Evolutionary conservation across 2,329 filamentous ascomycete species (phyloP), one percentile per base, ranked within the genome.

Genomic region (Aplosporella prunicola): DNA sequence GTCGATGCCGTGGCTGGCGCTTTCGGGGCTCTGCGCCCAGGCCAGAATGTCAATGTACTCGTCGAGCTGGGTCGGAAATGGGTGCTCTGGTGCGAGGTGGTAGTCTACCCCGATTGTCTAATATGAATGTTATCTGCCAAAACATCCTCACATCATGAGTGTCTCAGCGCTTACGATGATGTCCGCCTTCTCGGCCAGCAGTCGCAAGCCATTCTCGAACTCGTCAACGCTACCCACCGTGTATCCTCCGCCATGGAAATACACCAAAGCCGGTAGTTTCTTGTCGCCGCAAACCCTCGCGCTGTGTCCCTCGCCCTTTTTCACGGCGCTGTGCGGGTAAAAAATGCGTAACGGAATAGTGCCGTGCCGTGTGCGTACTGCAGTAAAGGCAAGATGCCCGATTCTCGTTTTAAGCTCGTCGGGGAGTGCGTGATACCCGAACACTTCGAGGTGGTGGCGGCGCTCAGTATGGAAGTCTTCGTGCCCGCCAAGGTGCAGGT

Each of bases 221-320:
- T 63, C 57, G 29, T 63, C 56, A 9, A 59, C 56, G 16, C 46
- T 49, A 8, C 58, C 57, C 13, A 61, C 49, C 2, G 56, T 60
- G 41, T 58, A 62, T 1, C 58, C 56, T 4, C 57, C 57, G 7
- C 58, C 54, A 35, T 62, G 60, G 38, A 62, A 53, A 40, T 61
- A 60, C 4, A 61, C 51, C 10, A 61, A 42, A 3, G 52, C 56
- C 2, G 27, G 14, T n/a, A n/a, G n/a, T n/a, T n/a, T n/a, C n/a
- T n/a, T n/a, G n/a, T n/a, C n/a, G n/a, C n/a, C n/a, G n/a, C n/a
- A n/a, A n/a, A n/a, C n/a, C n/a, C n/a, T n/a, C 20, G 51, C 44
- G 18, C 41, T 42, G 33, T 52, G 39, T 2, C 40, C 27, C 34
- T 43, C 41, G 17, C 35, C 26, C 14, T 34, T 25, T 42, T 32